These are phyloP conservation scores for Fusarium pilosicola DNA, from an alignment of 2,329 filamentous ascomycete genomes.

Conservation along the genomic window DNA sequence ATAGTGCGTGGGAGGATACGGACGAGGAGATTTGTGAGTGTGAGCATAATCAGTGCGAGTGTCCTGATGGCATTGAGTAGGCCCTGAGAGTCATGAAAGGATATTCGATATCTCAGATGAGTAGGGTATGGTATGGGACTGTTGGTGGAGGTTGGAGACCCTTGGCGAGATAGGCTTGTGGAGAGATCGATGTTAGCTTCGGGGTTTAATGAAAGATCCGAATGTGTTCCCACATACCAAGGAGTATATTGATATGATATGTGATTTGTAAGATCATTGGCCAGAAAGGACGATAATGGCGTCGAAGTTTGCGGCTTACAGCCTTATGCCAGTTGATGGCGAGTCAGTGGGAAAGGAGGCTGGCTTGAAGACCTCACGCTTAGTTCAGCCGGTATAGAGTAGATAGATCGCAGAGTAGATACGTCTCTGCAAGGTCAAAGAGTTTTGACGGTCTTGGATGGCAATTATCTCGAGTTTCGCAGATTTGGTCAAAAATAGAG, in stretches of 20 bases:
- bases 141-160: background rate
- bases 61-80: no score
- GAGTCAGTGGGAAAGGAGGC: background rate
- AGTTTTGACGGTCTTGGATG: no score
- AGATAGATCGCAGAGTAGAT: background rate
- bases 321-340: background rate
- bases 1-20: background rate
- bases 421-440: background rate
- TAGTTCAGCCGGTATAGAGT: no score
- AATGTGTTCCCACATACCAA: no score
- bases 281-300: background rate
- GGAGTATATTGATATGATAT: no score
- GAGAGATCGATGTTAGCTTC: background rate
- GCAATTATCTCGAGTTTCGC: no score
- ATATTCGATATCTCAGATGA: background rate
- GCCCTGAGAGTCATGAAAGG: rapidly evolving
- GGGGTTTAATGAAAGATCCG: background rate
- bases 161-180: background rate
- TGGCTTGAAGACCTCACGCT: rapidly evolving
- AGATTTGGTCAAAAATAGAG: no score
- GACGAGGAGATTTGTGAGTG: background rate
- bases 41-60: background rate
- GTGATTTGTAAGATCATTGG: background rate
- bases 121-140: background rate
- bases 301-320: background rate